A percentile compares a stretch with the other conserved stretches of the same genome.
Evolutionary conservation across 106 monocot species (phyloP).

Genomic region (Dendrobium chrysotoxum): DNA sequence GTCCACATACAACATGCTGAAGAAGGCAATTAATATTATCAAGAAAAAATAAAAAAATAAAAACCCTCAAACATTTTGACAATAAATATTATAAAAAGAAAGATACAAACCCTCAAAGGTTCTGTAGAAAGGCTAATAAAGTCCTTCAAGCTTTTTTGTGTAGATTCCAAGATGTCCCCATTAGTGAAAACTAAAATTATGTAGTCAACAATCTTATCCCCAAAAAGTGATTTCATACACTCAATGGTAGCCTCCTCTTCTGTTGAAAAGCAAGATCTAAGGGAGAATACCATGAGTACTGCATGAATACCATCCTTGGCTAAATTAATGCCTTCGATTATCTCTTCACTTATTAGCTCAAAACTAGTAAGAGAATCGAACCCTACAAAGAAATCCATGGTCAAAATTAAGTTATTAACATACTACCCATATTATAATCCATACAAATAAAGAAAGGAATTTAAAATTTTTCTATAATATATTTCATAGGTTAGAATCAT

Average conservation of each 20-base stretch:
- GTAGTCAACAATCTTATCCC: slow-evolving; percentile 62
- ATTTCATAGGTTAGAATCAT: too few relatives aligned
- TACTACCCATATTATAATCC: too few relatives aligned
- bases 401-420: too few relatives aligned
- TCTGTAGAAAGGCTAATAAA: slow-evolving; percentile 37
- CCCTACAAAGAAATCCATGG: slow-evolving; percentile 20
- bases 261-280: slow-evolving; percentile 51
- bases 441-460: too few relatives aligned
- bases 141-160: slow-evolving; percentile 31
- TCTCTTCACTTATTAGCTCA: slow-evolving; percentile 56
- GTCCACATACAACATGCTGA: too few relatives aligned
- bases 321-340: slow-evolving; percentile 68
- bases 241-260: slow-evolving; percentile 70
- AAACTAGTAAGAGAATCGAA: slow-evolving; percentile 54
- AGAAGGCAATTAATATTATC: too few relatives aligned
- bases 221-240: slow-evolving; percentile 57
- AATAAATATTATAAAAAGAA: too few relatives aligned
- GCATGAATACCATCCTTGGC: slow-evolving; percentile 96
- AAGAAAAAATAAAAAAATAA: too few relatives aligned
- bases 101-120: slow-evolving; percentile 33
- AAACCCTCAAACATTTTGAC: too few relatives aligned
- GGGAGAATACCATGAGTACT: slow-evolving; percentile 74
- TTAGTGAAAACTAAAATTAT: slow-evolving; percentile 77
- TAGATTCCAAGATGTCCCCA: slow-evolving; percentile 57
- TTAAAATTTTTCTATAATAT: too few relatives aligned